Base-by-base conservation (phyloP, 2,329 filamentous ascomycete species). In the Fusarium transvaalense region DNA sequence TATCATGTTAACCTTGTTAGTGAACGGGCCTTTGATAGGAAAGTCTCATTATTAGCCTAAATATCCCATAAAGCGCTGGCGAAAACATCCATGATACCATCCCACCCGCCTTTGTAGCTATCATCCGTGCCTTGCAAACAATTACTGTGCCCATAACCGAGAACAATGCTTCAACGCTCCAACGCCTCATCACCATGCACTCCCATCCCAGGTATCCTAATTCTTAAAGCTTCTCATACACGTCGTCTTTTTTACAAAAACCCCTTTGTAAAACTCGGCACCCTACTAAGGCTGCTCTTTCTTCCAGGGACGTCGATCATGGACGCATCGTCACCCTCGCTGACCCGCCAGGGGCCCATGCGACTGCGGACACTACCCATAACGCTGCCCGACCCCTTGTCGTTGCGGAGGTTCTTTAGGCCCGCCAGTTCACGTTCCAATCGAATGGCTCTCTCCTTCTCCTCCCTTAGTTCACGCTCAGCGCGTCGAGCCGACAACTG, bases 391-490 rank as follows among this genome's bases (percentile, higher is more conserved):
- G 78, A 77, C 12, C 80, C 81, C 77, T 86, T 89, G 74, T 94
- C 92, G 66, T 88, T 83, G 34, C 91, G 84, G 29, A 94, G 81
- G 69, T 91, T 92, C 77, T 95, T 97, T 88, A 91, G 92, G 4
- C 89, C 89, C 71, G 97, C 94, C 10, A 97, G 80, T 79, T 98
- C 95, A 47, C 94, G 88, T 80, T 97, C 94, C n/a, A 98, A 83
- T 32, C 91, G 86, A 29, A 94, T 81, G 1, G 84, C 86, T 80
- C 92, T 95, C 80, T 98, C 96, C 66, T 87, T 89, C 80, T 97
- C 95, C 78, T 97, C 93, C 9, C 93, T 88, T 17, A 97, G 85
- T 75, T 98, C 95, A 42, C 95, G 89, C 79, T 99, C 95, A 17
- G 93, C 93, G 42, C 95, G 90, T 58, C 95, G 91, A 27, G 92